phyloP scores from a whole-genome alignment of 2,329 filamentous ascomycete genomes.

The Paecilomyces dactylethromorphus region DNA sequence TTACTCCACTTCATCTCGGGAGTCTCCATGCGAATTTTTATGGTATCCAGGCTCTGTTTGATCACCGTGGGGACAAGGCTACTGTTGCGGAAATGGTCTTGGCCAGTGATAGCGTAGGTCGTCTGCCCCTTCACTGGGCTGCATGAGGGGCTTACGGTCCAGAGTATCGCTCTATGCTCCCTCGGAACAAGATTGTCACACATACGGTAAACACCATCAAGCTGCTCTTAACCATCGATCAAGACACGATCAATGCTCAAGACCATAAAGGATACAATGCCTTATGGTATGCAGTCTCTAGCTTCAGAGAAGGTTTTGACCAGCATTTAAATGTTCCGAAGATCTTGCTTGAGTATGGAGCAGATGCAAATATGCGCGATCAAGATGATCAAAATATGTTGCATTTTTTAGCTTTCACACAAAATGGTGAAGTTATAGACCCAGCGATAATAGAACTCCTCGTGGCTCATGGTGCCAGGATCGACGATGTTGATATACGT shows the following conservation, averaged over 20 bases:
- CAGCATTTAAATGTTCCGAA: not conserved
- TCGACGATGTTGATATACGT: conserved; percentile 3
- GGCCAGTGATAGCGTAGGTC: conserved; percentile 1
- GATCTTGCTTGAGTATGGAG: conserved; percentile 2
- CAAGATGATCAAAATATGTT: conserved; percentile 1
- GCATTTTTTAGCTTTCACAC: conserved; percentile 4
- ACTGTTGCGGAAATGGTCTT: conserved; percentile 2
- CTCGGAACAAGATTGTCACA: conserved; percentile 1
- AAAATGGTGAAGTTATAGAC: conserved; percentile 3
- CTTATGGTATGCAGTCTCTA: conserved; percentile 1
- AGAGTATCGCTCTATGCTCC: conserved; percentile 1
- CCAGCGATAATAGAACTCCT: conserved; percentile 3
- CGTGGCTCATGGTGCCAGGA: conserved; percentile 2
- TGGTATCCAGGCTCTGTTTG: conserved; percentile 2
- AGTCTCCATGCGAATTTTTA: conserved; percentile 3
- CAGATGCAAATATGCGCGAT: conserved; percentile 1
- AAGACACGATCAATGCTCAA: conserved; percentile 1
- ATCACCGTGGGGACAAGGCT: not conserved
- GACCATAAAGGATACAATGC: conserved; percentile 3
- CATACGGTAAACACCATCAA: conserved; percentile 1
- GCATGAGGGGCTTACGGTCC: conserved; percentile 1
- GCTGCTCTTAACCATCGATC: conserved; percentile 2
- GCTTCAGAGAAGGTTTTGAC: not conserved
- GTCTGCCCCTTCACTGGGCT: conserved; percentile 5
- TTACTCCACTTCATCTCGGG: conserved; percentile 3